A percentile compares a stretch with the other conserved stretches of the same genome.
Conservation (phyloP, 345 rosid species). For the Hibiscus trionum region DNA sequence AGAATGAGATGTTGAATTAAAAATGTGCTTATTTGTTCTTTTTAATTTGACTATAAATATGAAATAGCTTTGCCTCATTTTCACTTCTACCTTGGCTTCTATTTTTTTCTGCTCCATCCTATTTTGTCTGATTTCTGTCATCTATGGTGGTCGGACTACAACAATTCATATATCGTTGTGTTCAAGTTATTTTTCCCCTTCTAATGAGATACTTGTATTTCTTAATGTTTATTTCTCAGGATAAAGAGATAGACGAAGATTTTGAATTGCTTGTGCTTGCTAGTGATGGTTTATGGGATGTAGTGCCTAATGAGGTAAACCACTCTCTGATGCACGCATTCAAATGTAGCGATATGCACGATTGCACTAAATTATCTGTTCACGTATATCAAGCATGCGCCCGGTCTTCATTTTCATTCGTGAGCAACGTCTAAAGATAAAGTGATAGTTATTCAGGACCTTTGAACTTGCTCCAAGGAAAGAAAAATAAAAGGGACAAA, state of each 20-base stretch:
- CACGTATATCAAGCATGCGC: background rate
- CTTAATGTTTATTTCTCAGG: conserved; percentile 33
- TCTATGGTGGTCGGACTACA: background rate
- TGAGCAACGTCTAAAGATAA: background rate
- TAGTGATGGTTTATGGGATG: conserved; percentile 97
- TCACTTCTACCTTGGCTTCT: background rate
- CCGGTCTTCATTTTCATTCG: background rate
- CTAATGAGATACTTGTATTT: background rate
- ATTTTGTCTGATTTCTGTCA: background rate
- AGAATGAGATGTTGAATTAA: background rate
- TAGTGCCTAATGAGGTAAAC: conserved; percentile 85
- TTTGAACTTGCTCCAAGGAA: background rate
- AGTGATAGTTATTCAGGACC: background rate
- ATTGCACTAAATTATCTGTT: background rate
- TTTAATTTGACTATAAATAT: background rate
- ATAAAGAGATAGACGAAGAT: conserved; percentile 60
- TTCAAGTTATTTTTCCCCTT: background rate
- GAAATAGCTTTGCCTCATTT: background rate
- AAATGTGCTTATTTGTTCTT: background rate
- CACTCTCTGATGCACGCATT: background rate
- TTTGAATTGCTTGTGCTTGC: conserved; percentile 83
- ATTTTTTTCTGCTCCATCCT: background rate
- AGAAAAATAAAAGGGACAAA: background rate
- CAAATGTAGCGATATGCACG: background rate
- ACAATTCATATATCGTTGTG: background rate